These are phyloP conservation scores for Boletus tomentosulus DNA, from an alignment of 768 basidiomycete genomes.

Conservation along the genomic window DNA sequence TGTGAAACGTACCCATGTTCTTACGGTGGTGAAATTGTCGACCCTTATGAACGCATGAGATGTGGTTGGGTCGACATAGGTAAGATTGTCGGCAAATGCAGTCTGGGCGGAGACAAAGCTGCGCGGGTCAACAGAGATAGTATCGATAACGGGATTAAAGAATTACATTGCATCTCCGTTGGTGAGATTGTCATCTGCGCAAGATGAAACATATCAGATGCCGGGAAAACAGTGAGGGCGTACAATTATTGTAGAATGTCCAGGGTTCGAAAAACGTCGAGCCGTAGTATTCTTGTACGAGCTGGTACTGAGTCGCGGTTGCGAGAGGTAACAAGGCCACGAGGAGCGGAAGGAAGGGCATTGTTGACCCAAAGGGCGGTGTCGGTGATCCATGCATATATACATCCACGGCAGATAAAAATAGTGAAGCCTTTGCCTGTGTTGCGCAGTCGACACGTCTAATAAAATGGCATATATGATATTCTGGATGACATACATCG, in stretches of 20 bases:
- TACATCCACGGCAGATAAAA: neutral
- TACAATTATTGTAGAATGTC: slow-evolving; percentile 60
- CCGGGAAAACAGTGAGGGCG: slow-evolving; percentile 15
- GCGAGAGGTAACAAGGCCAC: slow-evolving; percentile 4
- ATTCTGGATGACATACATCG: neutral
- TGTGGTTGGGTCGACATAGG: slow-evolving; percentile 57
- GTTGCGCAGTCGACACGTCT: neutral
- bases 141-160: neutral
- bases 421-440: neutral
- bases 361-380: slow-evolving; percentile 2
- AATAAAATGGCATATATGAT: neutral
- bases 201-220: neutral
- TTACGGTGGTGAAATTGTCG: slow-evolving; percentile 60
- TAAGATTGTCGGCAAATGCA: slow-evolving; percentile 47
- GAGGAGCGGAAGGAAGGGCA: slow-evolving; percentile 8
- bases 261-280: slow-evolving; percentile 63
- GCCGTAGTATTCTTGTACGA: slow-evolving; percentile 56
- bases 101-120: slow-evolving; percentile 46
- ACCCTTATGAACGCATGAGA: slow-evolving; percentile 75
- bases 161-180: slow-evolving; percentile 57
- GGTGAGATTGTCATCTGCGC: slow-evolving; percentile 62
- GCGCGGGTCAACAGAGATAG: slow-evolving; percentile 5
- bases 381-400: neutral
- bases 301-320: slow-evolving; percentile 41
- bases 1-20: neutral